A percentile compares a stretch with the other conserved stretches of the same genome.
These are phyloP conservation scores for Mortierella sp. DNA, from an alignment of 371 early-diverging fungal genomes.

Conservation along the genomic window DNA sequence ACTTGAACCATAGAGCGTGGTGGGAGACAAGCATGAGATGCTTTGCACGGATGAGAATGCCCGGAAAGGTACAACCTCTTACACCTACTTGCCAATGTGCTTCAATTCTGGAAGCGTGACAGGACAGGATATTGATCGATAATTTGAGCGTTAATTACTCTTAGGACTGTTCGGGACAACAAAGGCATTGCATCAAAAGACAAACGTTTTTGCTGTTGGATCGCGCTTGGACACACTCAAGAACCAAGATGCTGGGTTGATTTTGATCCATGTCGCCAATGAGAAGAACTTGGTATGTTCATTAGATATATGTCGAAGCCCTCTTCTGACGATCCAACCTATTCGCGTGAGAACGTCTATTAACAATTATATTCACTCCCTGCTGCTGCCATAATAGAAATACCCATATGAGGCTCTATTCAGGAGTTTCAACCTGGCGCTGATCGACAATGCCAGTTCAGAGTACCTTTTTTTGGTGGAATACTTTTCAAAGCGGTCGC, in stretches of 20 bases:
- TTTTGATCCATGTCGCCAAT: constrained; percentile 86
- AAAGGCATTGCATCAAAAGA: constrained; percentile 76
- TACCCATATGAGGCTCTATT: constrained; percentile 85
- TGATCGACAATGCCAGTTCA: constrained; percentile 93
- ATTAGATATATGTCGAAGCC: background rate
- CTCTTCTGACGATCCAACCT: background rate
- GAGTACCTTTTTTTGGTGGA: constrained; percentile 92
- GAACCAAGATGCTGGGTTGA: constrained; percentile 82
- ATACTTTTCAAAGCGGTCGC: constrained; percentile 77
- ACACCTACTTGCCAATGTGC: too few species aligned
- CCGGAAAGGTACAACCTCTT: constrained; percentile 62
- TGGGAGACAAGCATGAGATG: constrained; percentile 87
- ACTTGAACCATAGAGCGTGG: constrained; percentile 62
- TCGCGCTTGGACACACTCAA: constrained; percentile 79
- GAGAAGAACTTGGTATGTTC: constrained; percentile 73
- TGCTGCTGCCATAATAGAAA: constrained; percentile 58
- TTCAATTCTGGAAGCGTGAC: background rate
- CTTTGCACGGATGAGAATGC: constrained; percentile 86
- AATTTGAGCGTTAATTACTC: background rate
- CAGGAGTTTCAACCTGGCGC: constrained; percentile 85
- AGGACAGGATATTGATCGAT: background rate
- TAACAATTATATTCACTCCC: background rate
- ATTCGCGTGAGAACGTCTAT: too few species aligned
- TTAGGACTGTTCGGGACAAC: constrained; percentile 72
- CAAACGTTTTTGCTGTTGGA: constrained; percentile 82